Conservation (phyloP, 2,329 filamentous ascomycete species). For the Epichloe coenophiala region DNA sequence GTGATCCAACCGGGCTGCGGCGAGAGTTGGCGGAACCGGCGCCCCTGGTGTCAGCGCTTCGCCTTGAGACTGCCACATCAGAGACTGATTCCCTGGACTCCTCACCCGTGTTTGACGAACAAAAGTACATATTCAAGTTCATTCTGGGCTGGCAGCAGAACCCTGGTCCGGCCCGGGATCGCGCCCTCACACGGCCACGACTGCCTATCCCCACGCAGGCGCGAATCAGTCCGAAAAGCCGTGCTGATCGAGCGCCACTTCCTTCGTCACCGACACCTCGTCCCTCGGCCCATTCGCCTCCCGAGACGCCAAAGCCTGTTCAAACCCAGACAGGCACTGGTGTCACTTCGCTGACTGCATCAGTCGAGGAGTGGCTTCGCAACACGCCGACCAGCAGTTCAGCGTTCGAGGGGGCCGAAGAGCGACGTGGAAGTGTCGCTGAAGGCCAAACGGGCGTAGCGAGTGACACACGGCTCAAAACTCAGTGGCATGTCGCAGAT, state of each 20-base stretch:
- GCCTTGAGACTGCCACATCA: constrained; percentile 23
- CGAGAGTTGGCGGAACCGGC: background rate
- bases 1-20: background rate
- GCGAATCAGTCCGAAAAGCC: constrained; percentile 32
- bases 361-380: constrained; percentile 16
- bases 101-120: constrained; percentile 38
- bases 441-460: constrained; percentile 1
- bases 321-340: background rate
- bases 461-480: background rate
- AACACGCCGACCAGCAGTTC: constrained; percentile 6
- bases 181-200: constrained; percentile 52
- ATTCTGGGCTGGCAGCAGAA: constrained; percentile 53
- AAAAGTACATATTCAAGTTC: constrained; percentile 60
- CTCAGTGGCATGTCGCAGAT: background rate
- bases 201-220: constrained; percentile 59
- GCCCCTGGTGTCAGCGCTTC: constrained; percentile 2
- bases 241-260: constrained; percentile 12
- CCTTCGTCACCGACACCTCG: constrained; percentile 13
- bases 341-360: constrained; percentile 15
- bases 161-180: constrained; percentile 40
- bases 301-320: background rate
- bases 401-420: background rate
- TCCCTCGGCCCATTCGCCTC: background rate
- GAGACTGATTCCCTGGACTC: constrained; percentile 42
- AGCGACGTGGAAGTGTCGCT: background rate